Evolutionary conservation across 129 eudicot genomes (phyloP).

Genomic region (Arctium lappa): DNA sequence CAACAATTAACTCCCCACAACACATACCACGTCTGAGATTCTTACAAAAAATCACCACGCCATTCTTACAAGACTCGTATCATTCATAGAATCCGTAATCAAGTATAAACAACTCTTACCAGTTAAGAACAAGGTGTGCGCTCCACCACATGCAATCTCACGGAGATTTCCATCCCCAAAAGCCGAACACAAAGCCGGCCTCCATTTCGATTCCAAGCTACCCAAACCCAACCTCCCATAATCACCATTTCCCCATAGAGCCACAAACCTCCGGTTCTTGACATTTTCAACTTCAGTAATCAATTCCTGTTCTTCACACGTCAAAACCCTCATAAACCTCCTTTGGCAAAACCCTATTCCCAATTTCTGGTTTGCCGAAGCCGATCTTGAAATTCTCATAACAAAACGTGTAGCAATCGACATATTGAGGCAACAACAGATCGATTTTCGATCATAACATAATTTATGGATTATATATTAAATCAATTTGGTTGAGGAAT

Average conservation of each 20-base stretch:
- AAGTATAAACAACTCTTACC: constrained; percentile 35
- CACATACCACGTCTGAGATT: background rate
- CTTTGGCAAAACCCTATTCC: constrained; percentile 38
- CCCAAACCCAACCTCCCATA: constrained; percentile 93
- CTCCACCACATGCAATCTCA: constrained; percentile 84
- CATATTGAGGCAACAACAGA: background rate
- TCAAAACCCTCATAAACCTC: constrained; percentile 34
- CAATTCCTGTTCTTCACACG: constrained; percentile 30
- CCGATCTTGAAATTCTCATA: constrained; percentile 1
- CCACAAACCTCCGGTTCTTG: constrained; percentile 48
- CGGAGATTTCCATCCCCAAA: constrained; percentile 48
- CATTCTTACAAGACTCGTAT: background rate
- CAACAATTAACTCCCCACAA: background rate
- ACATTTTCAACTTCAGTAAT: background rate
- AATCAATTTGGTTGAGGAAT: constrained; percentile 8
- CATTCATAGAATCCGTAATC: constrained; percentile 1
- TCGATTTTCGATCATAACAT: constrained; percentile 21
- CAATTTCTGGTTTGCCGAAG: constrained; percentile 12
- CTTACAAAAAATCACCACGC: background rate
- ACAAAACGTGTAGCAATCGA: constrained; percentile 15
- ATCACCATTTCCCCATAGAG: constrained; percentile 97
- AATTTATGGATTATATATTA: background rate
- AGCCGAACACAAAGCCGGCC: constrained; percentile 57
- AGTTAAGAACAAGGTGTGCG: constrained; percentile 85
- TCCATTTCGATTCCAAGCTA: constrained; percentile 77